Evolutionary conservation across 805 yeast genomes (phyloP), one percentile per base, ranked within the genome.

Genomic region (Hanseniaspora taiwanica): DNA sequence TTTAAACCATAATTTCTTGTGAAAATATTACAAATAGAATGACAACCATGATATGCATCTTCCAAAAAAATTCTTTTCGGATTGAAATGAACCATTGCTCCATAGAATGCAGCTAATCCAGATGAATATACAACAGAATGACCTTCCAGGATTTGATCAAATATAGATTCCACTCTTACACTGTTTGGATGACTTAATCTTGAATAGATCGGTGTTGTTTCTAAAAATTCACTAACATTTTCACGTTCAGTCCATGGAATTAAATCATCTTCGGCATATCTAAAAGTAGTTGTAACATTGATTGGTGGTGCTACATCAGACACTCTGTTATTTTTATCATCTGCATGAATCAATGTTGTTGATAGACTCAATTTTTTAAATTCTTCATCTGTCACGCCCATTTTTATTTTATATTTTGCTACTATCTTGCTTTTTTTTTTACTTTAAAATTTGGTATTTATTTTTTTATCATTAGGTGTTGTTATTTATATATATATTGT

Each of bases 31-130:
- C 79, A 72, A 42, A 83, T 75, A 6, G 81, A 83, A 43, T 74
- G 82, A 46, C 81, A 74, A 3, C 97, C 97, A 53, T 82, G 94
- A 58, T 87, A 87, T 5, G 89, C 83, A 27, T 78, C 74, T 4
- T 81, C 91, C 48, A 84, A 71, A 21, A 83, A 80, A 21, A 87
- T 59, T 13, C 67, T 67, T 50, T 79, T 81, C 1, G 96, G 96
- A 48, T 80, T 77, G 49, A 64, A 68, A 48, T 76, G 69, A 27
- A 78, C 72, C 55, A 87, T 59, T 2, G 81, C 72, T 0, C 85
- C 96, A 50, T 68, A 72, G 55, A 81, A 83, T 0, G 96, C 94
- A 37, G 85, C 67, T 23, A 85, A 59, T 0, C 97, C 96, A 1
- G 87, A 78, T 35, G 76, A 70, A 56, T 85, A 89, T 1, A 74